A percentile compares a stretch with the other conserved stretches of the same genome.
Conservation (phyloP, 1,139 yeast genomes). For the Pichia sp. region DNA sequence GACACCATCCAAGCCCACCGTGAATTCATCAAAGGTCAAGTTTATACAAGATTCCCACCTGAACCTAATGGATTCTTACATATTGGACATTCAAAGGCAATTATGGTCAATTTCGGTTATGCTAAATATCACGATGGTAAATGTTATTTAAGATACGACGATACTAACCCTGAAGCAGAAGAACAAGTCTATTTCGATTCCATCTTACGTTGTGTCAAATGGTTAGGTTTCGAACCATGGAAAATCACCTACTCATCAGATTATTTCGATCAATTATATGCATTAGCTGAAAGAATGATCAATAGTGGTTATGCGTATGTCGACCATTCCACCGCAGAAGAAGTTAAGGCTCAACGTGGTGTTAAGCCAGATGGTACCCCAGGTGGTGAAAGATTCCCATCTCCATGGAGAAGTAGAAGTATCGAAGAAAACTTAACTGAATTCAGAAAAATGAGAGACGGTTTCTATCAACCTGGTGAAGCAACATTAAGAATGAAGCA, state of each 20-base stretch:
- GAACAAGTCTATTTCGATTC: slow-evolving; percentile 88
- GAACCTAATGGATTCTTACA: slow-evolving; percentile 98
- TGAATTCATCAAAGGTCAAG: slow-evolving; percentile 74
- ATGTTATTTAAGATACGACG: slow-evolving; percentile 93
- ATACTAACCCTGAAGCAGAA: slow-evolving; percentile 98
- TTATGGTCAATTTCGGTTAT: slow-evolving; percentile 93
- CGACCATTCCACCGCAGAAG: slow-evolving; percentile 91
- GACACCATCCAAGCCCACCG: slow-evolving; percentile 81
- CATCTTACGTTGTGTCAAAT: slow-evolving; percentile 77
- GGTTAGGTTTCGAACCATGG: slow-evolving; percentile 96
- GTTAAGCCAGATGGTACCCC: slow-evolving; percentile 86
- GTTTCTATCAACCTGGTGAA: slow-evolving; percentile 83
- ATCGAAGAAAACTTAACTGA: slow-evolving; percentile 73
- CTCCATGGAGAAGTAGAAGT: slow-evolving; percentile 69
- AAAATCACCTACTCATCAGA: slow-evolving; percentile 95
- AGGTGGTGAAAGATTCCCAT: slow-evolving; percentile 88
- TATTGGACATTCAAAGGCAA: slow-evolving; percentile 98
- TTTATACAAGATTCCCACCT: slow-evolving; percentile 95
- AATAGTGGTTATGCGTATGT: slow-evolving; percentile 75
- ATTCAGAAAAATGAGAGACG: slow-evolving; percentile 91
- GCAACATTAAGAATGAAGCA: slow-evolving; percentile 98
- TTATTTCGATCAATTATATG: slow-evolving; percentile 86
- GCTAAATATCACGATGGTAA: slow-evolving; percentile 84
- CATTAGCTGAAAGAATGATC: slow-evolving; percentile 80
- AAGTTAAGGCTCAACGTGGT: slow-evolving; percentile 89